Percentiles rank a stretch among this genome's conserved stretches.
Conservation (phyloP, 2,329 filamentous ascomycete genomes). For the Venturia effusa region DNA sequence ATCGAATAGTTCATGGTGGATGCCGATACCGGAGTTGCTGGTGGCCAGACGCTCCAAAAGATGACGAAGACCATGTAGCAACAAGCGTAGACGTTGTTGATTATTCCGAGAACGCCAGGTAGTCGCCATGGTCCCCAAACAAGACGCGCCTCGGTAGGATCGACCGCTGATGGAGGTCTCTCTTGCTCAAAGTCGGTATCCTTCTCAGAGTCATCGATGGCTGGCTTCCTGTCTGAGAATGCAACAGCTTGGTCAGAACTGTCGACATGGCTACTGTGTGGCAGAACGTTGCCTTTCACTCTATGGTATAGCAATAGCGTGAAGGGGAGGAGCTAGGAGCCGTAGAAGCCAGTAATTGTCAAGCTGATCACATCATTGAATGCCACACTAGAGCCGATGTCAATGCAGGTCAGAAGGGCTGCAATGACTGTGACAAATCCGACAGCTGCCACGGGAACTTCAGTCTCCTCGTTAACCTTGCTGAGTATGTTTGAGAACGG, state of each 20-base stretch:
- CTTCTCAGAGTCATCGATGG: neutral
- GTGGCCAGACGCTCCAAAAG: slow-evolving; percentile 46
- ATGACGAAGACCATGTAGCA: slow-evolving; percentile 43
- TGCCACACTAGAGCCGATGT: slow-evolving; percentile 30
- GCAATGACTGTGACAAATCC: slow-evolving; percentile 46
- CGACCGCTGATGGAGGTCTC: neutral
- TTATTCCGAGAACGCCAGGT: slow-evolving; percentile 38
- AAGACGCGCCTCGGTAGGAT: slow-evolving; percentile 22
- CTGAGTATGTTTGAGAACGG: slow-evolving; percentile 8
- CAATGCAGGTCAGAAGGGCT: slow-evolving; percentile 29
- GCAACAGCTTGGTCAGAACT: neutral
- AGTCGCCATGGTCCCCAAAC: slow-evolving; percentile 48
- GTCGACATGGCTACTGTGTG: slow-evolving; percentile 24
- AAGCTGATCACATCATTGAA: slow-evolving; percentile 37
- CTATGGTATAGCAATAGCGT: slow-evolving; percentile 32
- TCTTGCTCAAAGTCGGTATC: neutral
- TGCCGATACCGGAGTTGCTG: slow-evolving; percentile 22
- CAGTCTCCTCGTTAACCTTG: slow-evolving; percentile 18
- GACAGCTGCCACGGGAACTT: slow-evolving; percentile 20
- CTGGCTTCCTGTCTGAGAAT: neutral
- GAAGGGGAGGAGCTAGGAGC: slow-evolving; percentile 32
- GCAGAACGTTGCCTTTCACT: slow-evolving; percentile 26
- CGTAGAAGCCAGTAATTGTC: slow-evolving; percentile 32
- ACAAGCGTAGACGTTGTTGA: slow-evolving; percentile 45
- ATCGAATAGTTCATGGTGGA: slow-evolving; percentile 33